Conservation (phyloP, 495 filamentous ascomycete genomes). For the Parathielavia appendiculata region DNA sequence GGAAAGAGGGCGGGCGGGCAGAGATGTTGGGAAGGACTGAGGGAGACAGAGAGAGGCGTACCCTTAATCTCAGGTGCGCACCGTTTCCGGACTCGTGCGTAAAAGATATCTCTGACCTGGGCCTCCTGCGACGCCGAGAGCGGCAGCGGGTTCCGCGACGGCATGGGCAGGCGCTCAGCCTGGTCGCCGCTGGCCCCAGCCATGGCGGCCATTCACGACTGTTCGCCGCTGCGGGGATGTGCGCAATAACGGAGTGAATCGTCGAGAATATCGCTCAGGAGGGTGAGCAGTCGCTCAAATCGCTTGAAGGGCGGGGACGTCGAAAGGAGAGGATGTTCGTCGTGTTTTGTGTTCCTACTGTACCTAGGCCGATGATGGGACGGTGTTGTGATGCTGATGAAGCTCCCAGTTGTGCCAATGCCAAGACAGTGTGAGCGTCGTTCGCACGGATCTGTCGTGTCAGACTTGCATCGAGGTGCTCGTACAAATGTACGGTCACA, state of each 20-base stretch:
- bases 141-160: conserved; percentile 79
- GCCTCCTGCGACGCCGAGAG: conserved; percentile 86
- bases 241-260: not conserved
- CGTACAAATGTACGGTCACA: too few species aligned
- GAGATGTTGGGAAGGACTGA: not conserved
- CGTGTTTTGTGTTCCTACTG: not conserved
- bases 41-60: conserved; percentile 35
- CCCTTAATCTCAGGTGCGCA: conserved; percentile 87
- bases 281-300: not conserved
- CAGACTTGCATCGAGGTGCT: too few species aligned
- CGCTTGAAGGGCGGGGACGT: too few species aligned
- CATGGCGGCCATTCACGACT: conserved; percentile 35
- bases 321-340: not conserved
- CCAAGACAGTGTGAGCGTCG: too few species aligned
- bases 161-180: conserved; percentile 43
- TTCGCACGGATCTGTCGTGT: too few species aligned
- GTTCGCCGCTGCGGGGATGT: not conserved
- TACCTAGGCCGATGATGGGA: too few species aligned
- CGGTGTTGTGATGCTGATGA: too few species aligned
- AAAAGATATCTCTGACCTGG: conserved; percentile 84
- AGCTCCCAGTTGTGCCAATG: too few species aligned
- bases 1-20: not conserved
- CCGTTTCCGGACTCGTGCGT: conserved; percentile 71
- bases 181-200: conserved; percentile 18
- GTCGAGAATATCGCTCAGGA: not conserved